Percentiles rank a stretch among this genome's conserved stretches.
Conservation (phyloP, 2,329 filamentous ascomycete species). For the Colletotrichum liaoningense region DNA sequence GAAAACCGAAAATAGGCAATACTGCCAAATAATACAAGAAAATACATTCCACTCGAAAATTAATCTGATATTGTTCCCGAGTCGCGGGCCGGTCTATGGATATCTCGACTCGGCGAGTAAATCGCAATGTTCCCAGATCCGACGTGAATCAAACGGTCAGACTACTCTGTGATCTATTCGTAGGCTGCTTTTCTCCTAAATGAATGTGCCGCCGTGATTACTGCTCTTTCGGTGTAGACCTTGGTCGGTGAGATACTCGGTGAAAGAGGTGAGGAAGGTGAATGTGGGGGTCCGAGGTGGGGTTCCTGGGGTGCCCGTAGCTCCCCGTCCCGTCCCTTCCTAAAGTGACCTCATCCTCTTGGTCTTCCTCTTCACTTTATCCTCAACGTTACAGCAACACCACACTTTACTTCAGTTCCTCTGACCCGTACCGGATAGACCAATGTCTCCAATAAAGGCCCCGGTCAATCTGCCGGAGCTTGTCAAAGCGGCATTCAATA, state of each 20-base stretch:
- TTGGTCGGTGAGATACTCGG: background rate
- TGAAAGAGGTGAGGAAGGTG: background rate
- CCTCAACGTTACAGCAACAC: background rate
- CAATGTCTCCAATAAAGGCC: constrained; percentile 53
- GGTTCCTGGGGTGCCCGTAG: background rate
- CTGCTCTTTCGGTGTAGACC: background rate
- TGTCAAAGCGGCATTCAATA: constrained; percentile 60
- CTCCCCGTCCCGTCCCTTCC: background rate
- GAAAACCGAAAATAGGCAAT: background rate
- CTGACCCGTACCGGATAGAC: constrained; percentile 44
- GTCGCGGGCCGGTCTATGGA: background rate
- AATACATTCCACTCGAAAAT: background rate
- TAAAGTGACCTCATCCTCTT: background rate
- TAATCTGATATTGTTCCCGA: background rate
- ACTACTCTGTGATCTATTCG: no score
- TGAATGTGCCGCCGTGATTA: background rate
- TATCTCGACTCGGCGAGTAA: background rate
- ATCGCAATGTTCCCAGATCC: background rate
- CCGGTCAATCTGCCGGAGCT: constrained; percentile 63
- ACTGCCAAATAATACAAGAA: background rate
- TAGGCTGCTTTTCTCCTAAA: background rate
- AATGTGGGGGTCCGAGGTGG: background rate
- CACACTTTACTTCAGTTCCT: background rate
- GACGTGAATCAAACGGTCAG: no score
- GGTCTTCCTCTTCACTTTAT: no score